Percentiles rank a stretch among this genome's conserved stretches.
Evolutionary conservation across 768 basidiomycete genomes (phyloP).

Genomic region (Mycena floridula): DNA sequence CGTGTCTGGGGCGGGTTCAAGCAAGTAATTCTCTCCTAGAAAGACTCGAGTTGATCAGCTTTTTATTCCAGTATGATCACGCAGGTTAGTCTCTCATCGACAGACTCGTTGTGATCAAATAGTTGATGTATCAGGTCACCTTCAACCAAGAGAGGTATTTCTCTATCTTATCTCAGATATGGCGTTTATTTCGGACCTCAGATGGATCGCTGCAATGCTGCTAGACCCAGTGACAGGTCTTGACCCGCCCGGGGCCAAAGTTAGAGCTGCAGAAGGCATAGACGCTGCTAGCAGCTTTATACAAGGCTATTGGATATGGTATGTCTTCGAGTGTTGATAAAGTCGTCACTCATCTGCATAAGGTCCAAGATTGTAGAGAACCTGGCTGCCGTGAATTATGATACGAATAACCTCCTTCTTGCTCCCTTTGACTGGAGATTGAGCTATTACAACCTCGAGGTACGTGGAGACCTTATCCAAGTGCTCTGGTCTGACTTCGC

Average conservation of each 20-base stretch:
- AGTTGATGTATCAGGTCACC: conserved; percentile 29
- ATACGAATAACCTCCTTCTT: conserved; percentile 80
- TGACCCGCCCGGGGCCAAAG: conserved; percentile 79
- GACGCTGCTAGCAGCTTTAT: conserved; percentile 85
- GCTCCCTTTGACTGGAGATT: conserved; percentile 91
- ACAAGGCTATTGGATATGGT: conserved; percentile 95
- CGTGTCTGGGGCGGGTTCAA: conserved; percentile 75
- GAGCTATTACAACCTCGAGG: conserved; percentile 83
- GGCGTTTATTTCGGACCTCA: no score
- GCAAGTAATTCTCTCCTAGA: no score
- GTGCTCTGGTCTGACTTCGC: no score
- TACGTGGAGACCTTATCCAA: no score
- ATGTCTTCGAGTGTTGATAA: conserved; percentile 8
- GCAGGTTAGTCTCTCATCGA: no score
- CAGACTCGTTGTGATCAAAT: neutral
- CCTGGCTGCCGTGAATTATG: conserved; percentile 87
- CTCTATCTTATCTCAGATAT: no score
- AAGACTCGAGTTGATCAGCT: neutral
- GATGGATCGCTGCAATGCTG: conserved; percentile 87
- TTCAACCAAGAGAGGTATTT: conserved; percentile 88
- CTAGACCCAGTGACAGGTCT: conserved; percentile 89
- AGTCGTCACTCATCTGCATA: conserved; percentile 1
- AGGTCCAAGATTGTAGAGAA: conserved; percentile 95
- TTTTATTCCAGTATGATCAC: no score
- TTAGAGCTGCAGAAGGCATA: conserved; percentile 89